Percentiles rank a stretch among this genome's conserved stretches.
Evolutionary conservation across 2,329 filamentous ascomycete genomes (phyloP).

Genomic region (Neopestalotiopsis sp.): DNA sequence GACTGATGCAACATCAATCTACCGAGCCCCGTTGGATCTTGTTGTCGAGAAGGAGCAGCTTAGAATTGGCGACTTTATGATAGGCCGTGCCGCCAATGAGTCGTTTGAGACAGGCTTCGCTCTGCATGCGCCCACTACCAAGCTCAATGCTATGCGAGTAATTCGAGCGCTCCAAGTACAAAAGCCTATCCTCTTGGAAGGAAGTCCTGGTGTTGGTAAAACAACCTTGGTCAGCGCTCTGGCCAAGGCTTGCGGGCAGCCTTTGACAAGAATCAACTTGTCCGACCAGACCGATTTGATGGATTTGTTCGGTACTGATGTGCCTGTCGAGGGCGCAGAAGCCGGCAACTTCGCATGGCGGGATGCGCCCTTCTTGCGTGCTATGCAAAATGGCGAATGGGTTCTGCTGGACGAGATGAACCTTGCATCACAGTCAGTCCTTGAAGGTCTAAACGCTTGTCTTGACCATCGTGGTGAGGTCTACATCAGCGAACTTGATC

Average conservation of each 20-base stretch:
- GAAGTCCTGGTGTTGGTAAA: constrained; percentile 97
- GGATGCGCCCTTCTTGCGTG: constrained; percentile 92
- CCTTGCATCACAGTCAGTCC: constrained; percentile 91
- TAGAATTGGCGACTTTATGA: constrained; percentile 76
- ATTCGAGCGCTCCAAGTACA: constrained; percentile 85
- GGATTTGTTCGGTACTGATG: constrained; percentile 96
- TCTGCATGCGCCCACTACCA: constrained; percentile 88
- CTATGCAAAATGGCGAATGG: constrained; percentile 97
- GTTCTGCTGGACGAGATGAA: constrained; percentile 99
- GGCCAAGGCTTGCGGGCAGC: constrained; percentile 78
- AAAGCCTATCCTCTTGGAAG: constrained; percentile 93
- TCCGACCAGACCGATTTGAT: constrained; percentile 98
- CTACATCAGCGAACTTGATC: constrained; percentile 93
- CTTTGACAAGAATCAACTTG: constrained; percentile 91
- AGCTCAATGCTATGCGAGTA: constrained; percentile 88
- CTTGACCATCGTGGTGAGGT: constrained; percentile 95
- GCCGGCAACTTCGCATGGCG: constrained; percentile 94
- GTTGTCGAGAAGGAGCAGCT: constrained; percentile 58
- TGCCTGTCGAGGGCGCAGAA: constrained; percentile 90
- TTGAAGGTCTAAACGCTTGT: constrained; percentile 96
- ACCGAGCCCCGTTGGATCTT: constrained; percentile 68
- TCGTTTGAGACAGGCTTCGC: constrained; percentile 69
- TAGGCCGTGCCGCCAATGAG: constrained; percentile 58
- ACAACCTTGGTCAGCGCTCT: constrained; percentile 90
- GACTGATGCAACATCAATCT: constrained; percentile 67